Evolutionary conservation across 192 early-diverging fungal genomes (phyloP).

Genomic region (Chytriomyces sp.): DNA sequence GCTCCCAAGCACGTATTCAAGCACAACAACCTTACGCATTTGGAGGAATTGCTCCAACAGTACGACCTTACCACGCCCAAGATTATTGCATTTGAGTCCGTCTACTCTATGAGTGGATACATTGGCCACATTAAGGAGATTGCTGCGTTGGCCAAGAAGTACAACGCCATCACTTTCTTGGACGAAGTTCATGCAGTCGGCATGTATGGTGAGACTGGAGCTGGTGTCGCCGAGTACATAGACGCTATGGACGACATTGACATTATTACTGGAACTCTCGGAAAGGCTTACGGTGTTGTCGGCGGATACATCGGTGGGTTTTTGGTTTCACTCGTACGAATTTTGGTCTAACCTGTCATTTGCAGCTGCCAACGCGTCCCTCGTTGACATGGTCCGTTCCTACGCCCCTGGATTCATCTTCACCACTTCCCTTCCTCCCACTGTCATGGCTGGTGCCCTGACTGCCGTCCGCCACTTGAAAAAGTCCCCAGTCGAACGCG

Average conservation of each 20-base stretch:
- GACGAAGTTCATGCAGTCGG: slow-evolving; percentile 97
- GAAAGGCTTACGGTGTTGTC: slow-evolving; percentile 95
- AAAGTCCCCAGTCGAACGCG: slow-evolving; percentile 80
- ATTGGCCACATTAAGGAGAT: slow-evolving; percentile 91
- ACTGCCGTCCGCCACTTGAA: slow-evolving; percentile 93
- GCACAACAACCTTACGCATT: slow-evolving; percentile 88
- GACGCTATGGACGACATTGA: slow-evolving; percentile 89
- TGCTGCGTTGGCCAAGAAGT: slow-evolving; percentile 85
- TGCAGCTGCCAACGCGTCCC: slow-evolving; percentile 69
- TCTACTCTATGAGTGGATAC: slow-evolving; percentile 95
- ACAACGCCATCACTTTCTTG: slow-evolving; percentile 94
- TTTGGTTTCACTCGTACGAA: neutral
- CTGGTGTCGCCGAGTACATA: slow-evolving; percentile 93
- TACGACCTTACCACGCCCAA: slow-evolving; percentile 82
- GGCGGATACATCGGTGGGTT: slow-evolving; percentile 85
- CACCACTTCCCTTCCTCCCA: slow-evolving; percentile 96
- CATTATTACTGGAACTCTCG: slow-evolving; percentile 93
- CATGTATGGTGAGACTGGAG: slow-evolving; percentile 94
- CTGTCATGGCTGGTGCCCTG: slow-evolving; percentile 86
- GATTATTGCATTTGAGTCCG: slow-evolving; percentile 94
- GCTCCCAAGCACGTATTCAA: slow-evolving; percentile 87
- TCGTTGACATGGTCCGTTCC: slow-evolving; percentile 93
- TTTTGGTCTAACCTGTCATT: neutral
- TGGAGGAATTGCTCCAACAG: slow-evolving; percentile 80
- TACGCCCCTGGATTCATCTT: slow-evolving; percentile 99